Conservation (phyloP, 768 basidiomycete genomes). For the Termitomyces heimii region DNA sequence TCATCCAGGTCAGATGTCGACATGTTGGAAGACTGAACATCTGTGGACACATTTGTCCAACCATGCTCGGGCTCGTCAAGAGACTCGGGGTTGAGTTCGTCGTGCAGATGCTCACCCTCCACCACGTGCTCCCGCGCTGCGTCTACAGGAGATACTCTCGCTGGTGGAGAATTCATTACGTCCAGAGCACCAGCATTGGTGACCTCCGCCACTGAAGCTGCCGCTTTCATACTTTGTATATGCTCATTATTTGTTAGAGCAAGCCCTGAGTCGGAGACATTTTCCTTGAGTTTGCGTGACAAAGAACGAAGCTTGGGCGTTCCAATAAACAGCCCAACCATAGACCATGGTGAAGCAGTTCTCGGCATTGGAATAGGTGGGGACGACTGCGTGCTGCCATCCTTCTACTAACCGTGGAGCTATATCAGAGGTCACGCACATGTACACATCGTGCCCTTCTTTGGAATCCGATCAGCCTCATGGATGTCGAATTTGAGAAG, state of each 20-base stretch:
- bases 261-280: neutral
- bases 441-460: neutral
- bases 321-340: slow-evolving; percentile 13
- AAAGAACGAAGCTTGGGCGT: slow-evolving; percentile 8
- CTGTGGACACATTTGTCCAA: neutral
- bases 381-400: neutral
- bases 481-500: neutral
- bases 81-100: neutral
- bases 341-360: slow-evolving; percentile 11
- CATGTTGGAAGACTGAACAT: neutral
- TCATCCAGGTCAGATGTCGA: neutral
- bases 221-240: neutral
- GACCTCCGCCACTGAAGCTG: neutral
- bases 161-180: neutral
- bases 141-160: neutral
- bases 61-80: neutral
- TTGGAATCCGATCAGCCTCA: neutral
- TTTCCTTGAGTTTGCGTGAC: neutral
- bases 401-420: neutral
- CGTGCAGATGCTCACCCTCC: neutral
- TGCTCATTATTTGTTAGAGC: neutral
- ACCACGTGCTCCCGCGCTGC: neutral
- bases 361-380: slow-evolving; percentile 4
- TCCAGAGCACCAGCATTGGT: neutral
- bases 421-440: neutral